These are phyloP conservation scores for Penicillium occitanis DNA, from an alignment of 2,329 filamentous ascomycete genomes.

Conservation along the genomic window DNA sequence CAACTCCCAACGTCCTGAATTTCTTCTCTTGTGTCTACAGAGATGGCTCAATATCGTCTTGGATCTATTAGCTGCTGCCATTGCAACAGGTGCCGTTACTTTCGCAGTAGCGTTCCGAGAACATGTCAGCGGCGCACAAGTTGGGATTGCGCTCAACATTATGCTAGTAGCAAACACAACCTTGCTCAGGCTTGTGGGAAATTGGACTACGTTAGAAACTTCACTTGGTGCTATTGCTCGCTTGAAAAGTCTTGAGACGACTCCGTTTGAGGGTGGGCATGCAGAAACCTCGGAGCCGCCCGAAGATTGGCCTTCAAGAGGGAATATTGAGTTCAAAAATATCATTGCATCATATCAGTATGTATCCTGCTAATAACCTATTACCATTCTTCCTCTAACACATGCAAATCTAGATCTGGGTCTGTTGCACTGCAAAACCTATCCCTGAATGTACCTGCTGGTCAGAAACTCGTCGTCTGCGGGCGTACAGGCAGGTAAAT, in stretches of 20 bases:
- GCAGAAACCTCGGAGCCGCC: constrained; percentile 42
- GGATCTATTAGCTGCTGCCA: constrained; percentile 49
- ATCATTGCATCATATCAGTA: constrained; percentile 15
- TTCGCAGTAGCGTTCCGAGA: constrained; percentile 49
- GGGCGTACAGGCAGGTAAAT: constrained; percentile 19
- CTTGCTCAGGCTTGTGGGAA: constrained; percentile 51
- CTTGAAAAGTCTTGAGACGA: constrained; percentile 53
- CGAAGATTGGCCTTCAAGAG: constrained; percentile 45
- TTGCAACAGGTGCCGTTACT: constrained; percentile 51
- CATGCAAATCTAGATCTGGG: not conserved
- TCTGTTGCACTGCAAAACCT: constrained; percentile 9
- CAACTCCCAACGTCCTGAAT: constrained; percentile 56
- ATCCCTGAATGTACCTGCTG: constrained; percentile 4
- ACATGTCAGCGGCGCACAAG: constrained; percentile 48
- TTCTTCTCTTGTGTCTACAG: constrained; percentile 58
- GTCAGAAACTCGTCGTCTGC: constrained; percentile 16
- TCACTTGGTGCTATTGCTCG: constrained; percentile 57
- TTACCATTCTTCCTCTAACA: not conserved
- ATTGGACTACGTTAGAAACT: constrained; percentile 60
- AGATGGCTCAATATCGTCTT: constrained; percentile 57
- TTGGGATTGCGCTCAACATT: constrained; percentile 56
- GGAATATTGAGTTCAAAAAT: constrained; percentile 43
- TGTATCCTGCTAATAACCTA: not conserved
- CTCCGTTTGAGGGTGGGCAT: constrained; percentile 45
- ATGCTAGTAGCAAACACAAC: constrained; percentile 55